Conservation (phyloP, 768 basidiomycete species). For the Baorangia bicolor region DNA sequence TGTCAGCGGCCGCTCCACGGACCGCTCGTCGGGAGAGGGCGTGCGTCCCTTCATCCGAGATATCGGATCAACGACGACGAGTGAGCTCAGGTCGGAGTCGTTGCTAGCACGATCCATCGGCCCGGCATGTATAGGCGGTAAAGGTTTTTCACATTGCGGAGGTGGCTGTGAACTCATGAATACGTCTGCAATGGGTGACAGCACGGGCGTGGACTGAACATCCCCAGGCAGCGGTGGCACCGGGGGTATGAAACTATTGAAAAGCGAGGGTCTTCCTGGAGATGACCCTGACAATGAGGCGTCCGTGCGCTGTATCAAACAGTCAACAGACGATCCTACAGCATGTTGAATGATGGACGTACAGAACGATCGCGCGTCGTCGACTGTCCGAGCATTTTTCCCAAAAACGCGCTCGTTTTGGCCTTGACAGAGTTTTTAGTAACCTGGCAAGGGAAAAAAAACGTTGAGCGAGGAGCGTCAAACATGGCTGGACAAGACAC, state of each 20-base stretch:
- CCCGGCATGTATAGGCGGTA: slow-evolving; percentile 54
- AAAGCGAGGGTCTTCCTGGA: slow-evolving; percentile 29
- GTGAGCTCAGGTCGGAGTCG: slow-evolving; percentile 52
- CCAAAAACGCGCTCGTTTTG: slow-evolving; percentile 79
- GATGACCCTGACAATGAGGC: slow-evolving; percentile 36
- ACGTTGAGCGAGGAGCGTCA: neutral
- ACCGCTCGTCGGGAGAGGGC: slow-evolving; percentile 31
- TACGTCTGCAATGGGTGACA: slow-evolving; percentile 52
- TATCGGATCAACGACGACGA: slow-evolving; percentile 55
- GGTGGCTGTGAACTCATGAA: slow-evolving; percentile 39
- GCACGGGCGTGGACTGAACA: slow-evolving; percentile 35
- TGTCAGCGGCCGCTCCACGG: slow-evolving; percentile 25
- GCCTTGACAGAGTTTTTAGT: slow-evolving; percentile 66
- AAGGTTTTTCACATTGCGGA: slow-evolving; percentile 52
- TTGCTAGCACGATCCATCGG: slow-evolving; percentile 36
- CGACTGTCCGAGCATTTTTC: slow-evolving; percentile 72
- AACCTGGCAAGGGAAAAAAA: slow-evolving; percentile 10
- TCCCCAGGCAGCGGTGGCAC: slow-evolving; percentile 50
- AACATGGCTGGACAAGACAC: neutral
- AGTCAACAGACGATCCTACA: slow-evolving; percentile 16
- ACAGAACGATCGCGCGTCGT: slow-evolving; percentile 71
- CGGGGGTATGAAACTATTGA: slow-evolving; percentile 39
- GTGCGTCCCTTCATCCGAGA: slow-evolving; percentile 38
- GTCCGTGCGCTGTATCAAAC: slow-evolving; percentile 52
- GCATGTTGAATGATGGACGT: slow-evolving; percentile 23